Base-by-base conservation (phyloP, 2,329 filamentous ascomycete genomes). In the Cordyceps javanica region DNA sequence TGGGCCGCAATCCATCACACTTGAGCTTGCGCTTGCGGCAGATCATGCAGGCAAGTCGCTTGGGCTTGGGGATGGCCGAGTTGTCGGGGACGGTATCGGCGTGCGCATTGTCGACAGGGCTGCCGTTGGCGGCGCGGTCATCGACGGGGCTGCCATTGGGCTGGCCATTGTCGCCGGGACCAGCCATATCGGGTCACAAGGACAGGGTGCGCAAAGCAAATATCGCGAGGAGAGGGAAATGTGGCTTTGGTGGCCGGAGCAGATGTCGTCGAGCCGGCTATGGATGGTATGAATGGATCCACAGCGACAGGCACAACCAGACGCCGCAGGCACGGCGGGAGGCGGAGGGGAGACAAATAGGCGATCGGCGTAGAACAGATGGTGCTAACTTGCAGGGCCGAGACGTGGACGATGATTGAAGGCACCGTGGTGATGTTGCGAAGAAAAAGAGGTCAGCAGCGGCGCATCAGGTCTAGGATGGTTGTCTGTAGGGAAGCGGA, bases 31-130 rank as follows among this genome's bases (percentile, higher is more conserved):
- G 83, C 74, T 92, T 94, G 66, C 93, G 82, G 70, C 94, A 99
- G 61, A 97, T 86, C 68, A 96, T 90, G 71, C 94, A 99, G 38
- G 94, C 94, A 66, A 97, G 89, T 64, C 93, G 85, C 78, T 97
- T 97, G n/a, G 87, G 86, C 67, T 90, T 90, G 51, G 89, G 87
- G 23, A 90, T 78, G 65, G 72, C 78, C 50, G 75, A 72, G 62
- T 86, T 85, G 64, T 81, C 80, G 60, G 72, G 70, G 42, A 73
- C 67, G 58, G 71, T 71, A 60, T 77, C 75, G 59, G 75, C 67
- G 55, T 70, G 60, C 32, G 63, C 61, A 58, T 68, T 63, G 60
- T 69, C 65, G 59, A 73, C 73, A 57, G 70, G 68, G 49, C 72
- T 64, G 49, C 68, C 52, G 30, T 46, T 45, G 52, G 16, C n/a